Percentiles rank a stretch among this genome's conserved stretches.
phyloP scores from a whole-genome alignment of 2,329 filamentous ascomycete species.

The Diaporthe helianthi region DNA sequence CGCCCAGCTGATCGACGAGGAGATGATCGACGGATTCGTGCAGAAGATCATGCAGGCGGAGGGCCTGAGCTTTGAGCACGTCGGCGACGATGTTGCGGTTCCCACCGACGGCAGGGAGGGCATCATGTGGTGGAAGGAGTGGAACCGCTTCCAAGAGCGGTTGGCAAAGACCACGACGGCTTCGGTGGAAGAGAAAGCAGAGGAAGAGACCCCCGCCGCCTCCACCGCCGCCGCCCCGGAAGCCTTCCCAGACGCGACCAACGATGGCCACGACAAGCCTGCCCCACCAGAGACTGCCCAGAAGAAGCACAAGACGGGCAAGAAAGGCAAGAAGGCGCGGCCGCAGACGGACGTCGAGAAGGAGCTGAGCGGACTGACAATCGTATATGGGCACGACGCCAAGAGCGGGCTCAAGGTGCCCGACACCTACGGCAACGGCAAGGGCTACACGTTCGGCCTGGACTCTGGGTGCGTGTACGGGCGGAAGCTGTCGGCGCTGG shows the following conservation, averaged over 20 bases:
- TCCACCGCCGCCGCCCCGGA: not conserved
- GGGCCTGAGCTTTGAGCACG: constrained; percentile 29
- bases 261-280: constrained; percentile 44
- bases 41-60: constrained; percentile 31
- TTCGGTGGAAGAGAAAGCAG: not conserved
- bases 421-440: constrained; percentile 30
- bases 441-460: constrained; percentile 77
- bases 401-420: constrained; percentile 67
- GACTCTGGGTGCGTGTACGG: constrained; percentile 85
- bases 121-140: constrained; percentile 71
- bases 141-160: constrained; percentile 59
- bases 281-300: constrained; percentile 55
- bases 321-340: constrained; percentile 63
- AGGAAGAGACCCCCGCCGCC: not conserved
- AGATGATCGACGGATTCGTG: constrained; percentile 37
- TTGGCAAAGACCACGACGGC: constrained; percentile 38
- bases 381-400: constrained; percentile 89
- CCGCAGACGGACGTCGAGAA: constrained; percentile 46
- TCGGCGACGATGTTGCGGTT: constrained; percentile 37
- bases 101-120: constrained; percentile 57
- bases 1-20: constrained; percentile 33
- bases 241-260: not conserved
- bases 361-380: constrained; percentile 59
- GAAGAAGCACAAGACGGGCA: constrained; percentile 66
- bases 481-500: constrained; percentile 75